Conservation (phyloP, 176 grass and related monocot genomes). For the Melocanna baccifera region DNA sequence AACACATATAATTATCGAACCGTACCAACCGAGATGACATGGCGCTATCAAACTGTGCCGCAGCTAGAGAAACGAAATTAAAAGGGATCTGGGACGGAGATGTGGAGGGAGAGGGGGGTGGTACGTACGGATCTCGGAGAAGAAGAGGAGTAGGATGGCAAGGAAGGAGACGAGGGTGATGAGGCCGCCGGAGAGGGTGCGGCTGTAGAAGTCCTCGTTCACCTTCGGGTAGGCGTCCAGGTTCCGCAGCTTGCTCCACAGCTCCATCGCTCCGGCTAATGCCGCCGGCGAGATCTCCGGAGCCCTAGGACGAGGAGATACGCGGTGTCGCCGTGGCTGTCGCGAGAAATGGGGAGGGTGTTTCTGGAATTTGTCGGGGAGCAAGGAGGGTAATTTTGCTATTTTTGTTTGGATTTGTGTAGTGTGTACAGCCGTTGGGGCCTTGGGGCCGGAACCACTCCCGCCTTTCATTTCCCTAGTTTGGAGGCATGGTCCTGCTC, state of each 20-base stretch:
- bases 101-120: neutral
- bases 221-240: constrained; percentile 99
- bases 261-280: constrained; percentile 59
- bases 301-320: constrained; percentile 45
- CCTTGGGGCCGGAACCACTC: no score
- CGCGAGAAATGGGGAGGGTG: constrained; percentile 33
- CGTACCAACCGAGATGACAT: neutral
- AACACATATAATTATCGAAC: neutral
- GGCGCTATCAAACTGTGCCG: constrained; percentile 1
- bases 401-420: no score
- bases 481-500: no score
- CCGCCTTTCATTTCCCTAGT: no score
- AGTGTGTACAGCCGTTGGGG: no score
- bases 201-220: constrained; percentile 99
- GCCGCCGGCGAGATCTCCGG: constrained; percentile 19
- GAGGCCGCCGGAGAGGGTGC: constrained; percentile 88
- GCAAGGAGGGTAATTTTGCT: neutral
- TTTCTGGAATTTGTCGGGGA: constrained; percentile 37
- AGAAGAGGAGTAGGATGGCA: constrained; percentile 84
- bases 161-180: constrained; percentile 89
- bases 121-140: constrained; percentile 94
- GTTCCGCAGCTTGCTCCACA: constrained; percentile 76
- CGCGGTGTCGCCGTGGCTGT: constrained; percentile 30
- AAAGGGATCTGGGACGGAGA: constrained; percentile 22
- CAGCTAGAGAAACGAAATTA: neutral